Percentiles rank a stretch among this genome's conserved stretches.
Evolutionary conservation across 306 rosid species (phyloP).

Genomic region (Fragaria iinumae): DNA sequence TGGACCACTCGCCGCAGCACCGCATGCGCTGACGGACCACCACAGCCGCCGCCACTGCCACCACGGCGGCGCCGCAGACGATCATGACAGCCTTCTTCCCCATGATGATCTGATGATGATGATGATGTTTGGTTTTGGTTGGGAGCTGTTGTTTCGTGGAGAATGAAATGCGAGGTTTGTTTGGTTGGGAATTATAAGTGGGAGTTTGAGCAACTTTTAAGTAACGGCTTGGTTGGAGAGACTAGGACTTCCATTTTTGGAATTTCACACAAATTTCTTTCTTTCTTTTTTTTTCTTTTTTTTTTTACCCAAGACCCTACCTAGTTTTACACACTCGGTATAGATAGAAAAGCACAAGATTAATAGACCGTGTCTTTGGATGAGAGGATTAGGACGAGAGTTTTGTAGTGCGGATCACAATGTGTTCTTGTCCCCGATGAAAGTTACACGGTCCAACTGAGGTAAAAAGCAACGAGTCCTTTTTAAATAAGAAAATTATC

Average conservation of each 20-base stretch:
- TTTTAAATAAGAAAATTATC: no score
- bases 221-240: neutral
- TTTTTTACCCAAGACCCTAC: neutral
- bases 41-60: constrained; percentile 45
- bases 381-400: no score
- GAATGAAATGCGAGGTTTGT: constrained; percentile 1
- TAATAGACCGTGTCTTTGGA: no score
- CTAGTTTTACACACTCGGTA: neutral
- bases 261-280: neutral
- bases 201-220: neutral
- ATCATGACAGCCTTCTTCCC: constrained; percentile 59
- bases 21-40: constrained; percentile 52
- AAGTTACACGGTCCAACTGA: no score
- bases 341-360: no score
- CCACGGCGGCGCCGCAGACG: constrained; percentile 48
- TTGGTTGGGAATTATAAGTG: constrained; percentile 7
- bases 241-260: neutral
- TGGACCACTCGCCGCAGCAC: constrained; percentile 49
- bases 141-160: neutral
- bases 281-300: accelerated
- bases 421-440: no score
- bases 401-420: no score
- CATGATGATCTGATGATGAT: constrained; percentile 21
- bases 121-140: neutral
- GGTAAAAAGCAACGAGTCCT: no score